Conservation (phyloP, 179 eudicot genomes). For the Actinidia arguta region DNA sequence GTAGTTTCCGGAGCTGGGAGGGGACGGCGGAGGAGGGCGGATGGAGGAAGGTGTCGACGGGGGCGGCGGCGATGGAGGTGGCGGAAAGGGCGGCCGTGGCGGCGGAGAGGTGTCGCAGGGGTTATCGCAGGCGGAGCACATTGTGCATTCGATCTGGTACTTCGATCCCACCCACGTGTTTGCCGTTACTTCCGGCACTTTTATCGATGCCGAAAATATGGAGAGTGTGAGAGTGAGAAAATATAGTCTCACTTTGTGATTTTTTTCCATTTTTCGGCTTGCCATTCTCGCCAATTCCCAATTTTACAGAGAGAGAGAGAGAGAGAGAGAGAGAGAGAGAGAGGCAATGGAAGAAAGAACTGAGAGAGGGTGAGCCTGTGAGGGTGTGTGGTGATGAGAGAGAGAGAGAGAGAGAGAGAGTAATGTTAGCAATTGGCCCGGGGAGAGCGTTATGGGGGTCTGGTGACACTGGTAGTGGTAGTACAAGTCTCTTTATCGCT, state of each 20-base stretch:
- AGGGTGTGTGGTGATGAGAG: neutral
- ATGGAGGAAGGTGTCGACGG: slow-evolving; percentile 40
- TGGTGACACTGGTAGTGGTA: neutral
- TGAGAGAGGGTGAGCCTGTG: too few relatives aligned
- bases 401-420: neutral
- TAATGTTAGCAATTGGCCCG: neutral
- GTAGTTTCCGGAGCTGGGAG: slow-evolving; percentile 35
- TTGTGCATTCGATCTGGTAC: slow-evolving; percentile 72
- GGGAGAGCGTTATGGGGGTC: neutral
- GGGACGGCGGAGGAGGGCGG: slow-evolving; percentile 27
- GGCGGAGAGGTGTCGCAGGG: slow-evolving; percentile 49
- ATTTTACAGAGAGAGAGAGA: too few relatives aligned
- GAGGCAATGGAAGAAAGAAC: too few relatives aligned
- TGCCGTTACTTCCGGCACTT: slow-evolving; percentile 14
- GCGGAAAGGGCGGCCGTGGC: neutral
- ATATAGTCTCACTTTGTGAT: neutral
- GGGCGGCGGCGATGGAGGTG: neutral
- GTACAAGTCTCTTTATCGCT: neutral
- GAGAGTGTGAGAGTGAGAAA: neutral
- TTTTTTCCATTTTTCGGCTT: neutral
- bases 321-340: too few relatives aligned
- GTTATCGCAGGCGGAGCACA: slow-evolving; percentile 80
- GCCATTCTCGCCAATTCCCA: too few relatives aligned
- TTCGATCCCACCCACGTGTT: slow-evolving; percentile 55
- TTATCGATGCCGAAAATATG: neutral